Conservation (phyloP, 495 filamentous ascomycete species). For the Friedmanniomyces endolithicus region DNA sequence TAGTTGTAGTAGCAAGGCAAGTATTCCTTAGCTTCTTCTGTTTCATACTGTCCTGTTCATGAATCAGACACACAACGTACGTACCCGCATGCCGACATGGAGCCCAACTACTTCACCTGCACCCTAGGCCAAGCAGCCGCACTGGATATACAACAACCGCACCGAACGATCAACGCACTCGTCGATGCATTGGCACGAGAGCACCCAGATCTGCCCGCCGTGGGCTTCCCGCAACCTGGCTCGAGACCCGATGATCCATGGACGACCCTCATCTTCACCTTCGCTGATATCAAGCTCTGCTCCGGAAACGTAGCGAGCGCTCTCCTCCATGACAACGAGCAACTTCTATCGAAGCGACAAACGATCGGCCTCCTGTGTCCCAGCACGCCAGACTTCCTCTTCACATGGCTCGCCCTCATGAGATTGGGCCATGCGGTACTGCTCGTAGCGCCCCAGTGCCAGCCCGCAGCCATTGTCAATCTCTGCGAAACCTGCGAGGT, state of each 20-base stretch:
- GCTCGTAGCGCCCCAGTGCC: slow-evolving; percentile 44
- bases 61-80: neutral
- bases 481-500: slow-evolving; percentile 34
- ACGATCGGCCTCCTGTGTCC: slow-evolving; percentile 38
- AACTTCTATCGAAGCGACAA: neutral
- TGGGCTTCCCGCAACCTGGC: slow-evolving; percentile 31
- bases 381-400: slow-evolving; percentile 39
- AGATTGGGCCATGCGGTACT: slow-evolving; percentile 37
- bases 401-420: slow-evolving; percentile 42
- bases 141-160: slow-evolving; percentile 24
- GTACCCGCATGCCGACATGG: neutral
- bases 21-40: neutral
- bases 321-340: neutral
- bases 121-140: slow-evolving; percentile 37
- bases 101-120: slow-evolving; percentile 39
- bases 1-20: neutral
- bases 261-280: slow-evolving; percentile 24
- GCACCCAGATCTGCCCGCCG: slow-evolving; percentile 28
- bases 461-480: slow-evolving; percentile 32
- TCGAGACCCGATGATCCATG: neutral
- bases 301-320: slow-evolving; percentile 6
- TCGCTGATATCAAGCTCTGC: slow-evolving; percentile 17
- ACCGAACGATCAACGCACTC: slow-evolving; percentile 36
- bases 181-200: slow-evolving; percentile 33
- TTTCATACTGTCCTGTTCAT: neutral